phyloP scores from a whole-genome alignment of 2,329 filamentous ascomycete genomes.

The Periglandula ipomoeae region DNA sequence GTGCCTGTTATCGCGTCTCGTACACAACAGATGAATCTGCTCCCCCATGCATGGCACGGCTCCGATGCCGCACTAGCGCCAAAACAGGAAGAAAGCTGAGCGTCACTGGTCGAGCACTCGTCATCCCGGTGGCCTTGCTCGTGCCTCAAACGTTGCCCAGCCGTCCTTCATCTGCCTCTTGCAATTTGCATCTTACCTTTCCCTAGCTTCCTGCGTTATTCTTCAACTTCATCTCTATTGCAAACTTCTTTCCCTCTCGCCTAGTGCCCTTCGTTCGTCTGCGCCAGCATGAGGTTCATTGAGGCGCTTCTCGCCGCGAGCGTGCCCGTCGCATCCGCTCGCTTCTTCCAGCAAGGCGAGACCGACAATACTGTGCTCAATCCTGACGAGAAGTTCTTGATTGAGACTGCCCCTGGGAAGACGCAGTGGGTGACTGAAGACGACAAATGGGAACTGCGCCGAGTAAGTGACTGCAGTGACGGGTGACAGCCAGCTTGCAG shows the following conservation, averaged over 20 bases:
- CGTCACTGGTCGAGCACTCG: too few relatives aligned
- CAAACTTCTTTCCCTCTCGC: not conserved
- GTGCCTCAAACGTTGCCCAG: too few relatives aligned
- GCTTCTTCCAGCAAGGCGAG: conserved; percentile 47
- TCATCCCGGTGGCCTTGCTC: not conserved
- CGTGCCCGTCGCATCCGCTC: conserved; percentile 41
- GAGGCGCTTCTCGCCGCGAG: conserved; percentile 44
- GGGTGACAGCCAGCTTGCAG: too few relatives aligned
- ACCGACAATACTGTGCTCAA: conserved; percentile 40
- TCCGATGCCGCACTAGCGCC: not conserved
- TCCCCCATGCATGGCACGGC: too few relatives aligned
- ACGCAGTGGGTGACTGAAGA: conserved; percentile 86
- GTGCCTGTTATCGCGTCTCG: too few relatives aligned
- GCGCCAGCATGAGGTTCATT: conserved; percentile 39
- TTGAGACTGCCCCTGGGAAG: conserved; percentile 78
- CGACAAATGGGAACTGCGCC: conserved; percentile 84
- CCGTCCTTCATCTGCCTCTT: not conserved
- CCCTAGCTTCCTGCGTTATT: not conserved
- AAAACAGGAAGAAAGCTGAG: not conserved
- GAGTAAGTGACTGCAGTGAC: conserved; percentile 46
- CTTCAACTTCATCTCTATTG: not conserved
- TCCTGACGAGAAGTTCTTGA: conserved; percentile 46
- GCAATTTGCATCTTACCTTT: not conserved
- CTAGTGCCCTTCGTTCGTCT: not conserved
- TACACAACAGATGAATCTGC: too few relatives aligned